phyloP scores from a whole-genome alignment of 176 grass and related monocot genomes.

The Carex pumila region DNA sequence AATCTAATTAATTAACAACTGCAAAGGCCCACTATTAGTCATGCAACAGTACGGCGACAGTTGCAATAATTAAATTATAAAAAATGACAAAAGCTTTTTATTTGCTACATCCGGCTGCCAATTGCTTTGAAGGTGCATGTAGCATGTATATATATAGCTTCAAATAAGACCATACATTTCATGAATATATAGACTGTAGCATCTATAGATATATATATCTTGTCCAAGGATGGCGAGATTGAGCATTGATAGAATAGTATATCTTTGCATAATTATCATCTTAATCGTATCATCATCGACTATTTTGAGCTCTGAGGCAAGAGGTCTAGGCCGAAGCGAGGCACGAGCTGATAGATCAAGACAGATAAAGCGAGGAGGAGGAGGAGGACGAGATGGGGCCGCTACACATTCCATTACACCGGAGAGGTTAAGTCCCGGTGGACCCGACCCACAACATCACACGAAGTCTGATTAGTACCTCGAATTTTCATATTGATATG shows the following conservation, averaged over 20 bases:
- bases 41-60: neutral
- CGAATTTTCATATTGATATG: too few relatives aligned
- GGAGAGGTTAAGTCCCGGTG: neutral
- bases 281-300: neutral
- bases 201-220: too few relatives aligned
- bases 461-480: neutral
- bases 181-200: neutral
- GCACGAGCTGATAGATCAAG: neutral
- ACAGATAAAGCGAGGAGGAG: neutral
- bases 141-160: neutral
- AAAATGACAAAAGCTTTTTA: neutral
- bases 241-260: neutral
- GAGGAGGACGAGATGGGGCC: neutral
- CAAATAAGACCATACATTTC: neutral
- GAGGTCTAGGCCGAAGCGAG: neutral
- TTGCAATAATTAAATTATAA: neutral
- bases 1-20: neutral
- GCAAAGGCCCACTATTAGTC: neutral
- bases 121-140: neutral
- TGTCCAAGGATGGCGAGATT: neutral
- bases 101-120: too few relatives aligned
- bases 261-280: neutral
- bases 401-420: neutral
- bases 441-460: slow-evolving; percentile 6
- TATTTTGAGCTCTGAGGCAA: neutral